A percentile compares a stretch with the other conserved stretches of the same genome.
These are phyloP conservation scores for Yarrowia yakushimensis DNA, from an alignment of 805 yeast species.

Conservation along the genomic window DNA sequence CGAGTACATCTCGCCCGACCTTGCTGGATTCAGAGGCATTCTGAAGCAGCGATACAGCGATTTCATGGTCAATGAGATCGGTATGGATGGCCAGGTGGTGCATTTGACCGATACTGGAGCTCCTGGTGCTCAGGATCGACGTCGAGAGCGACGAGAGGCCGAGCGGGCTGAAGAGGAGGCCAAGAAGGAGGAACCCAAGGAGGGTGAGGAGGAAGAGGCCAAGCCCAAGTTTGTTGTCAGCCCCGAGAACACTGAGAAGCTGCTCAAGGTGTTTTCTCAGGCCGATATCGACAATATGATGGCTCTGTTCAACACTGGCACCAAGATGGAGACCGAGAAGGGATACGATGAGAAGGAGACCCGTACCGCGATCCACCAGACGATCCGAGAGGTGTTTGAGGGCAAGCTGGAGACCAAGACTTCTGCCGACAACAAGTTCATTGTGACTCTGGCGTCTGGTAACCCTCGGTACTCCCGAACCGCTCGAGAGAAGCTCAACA, in stretches of 20 bases:
- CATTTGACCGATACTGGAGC: conserved; percentile 73
- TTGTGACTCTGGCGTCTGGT: conserved; percentile 54
- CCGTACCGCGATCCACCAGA: conserved; percentile 77
- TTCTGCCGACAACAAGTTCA: conserved; percentile 60
- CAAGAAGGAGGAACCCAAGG: conserved; percentile 27
- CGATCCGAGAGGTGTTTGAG: conserved; percentile 68
- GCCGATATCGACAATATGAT: conserved; percentile 57
- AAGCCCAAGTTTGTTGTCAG: conserved; percentile 25
- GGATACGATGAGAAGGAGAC: conserved; percentile 60
- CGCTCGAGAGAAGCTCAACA: conserved; percentile 36
- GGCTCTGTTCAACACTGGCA: conserved; percentile 52
- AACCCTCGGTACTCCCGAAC: conserved; percentile 42
- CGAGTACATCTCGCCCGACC: conserved; percentile 52
- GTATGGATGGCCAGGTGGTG: conserved; percentile 61
- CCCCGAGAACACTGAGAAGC: conserved; percentile 33
- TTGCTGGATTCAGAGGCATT: conserved; percentile 68
- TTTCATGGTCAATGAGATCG: conserved; percentile 88
- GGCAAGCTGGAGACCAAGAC: conserved; percentile 78
- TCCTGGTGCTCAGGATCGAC: conserved; percentile 42
- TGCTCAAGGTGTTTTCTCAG: conserved; percentile 56
- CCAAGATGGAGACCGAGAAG: conserved; percentile 54
- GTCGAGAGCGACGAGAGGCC: conserved; percentile 30
- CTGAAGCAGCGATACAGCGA: conserved; percentile 90
- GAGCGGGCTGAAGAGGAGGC: conserved; percentile 31
- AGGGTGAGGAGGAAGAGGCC: not conserved